phyloP scores from a whole-genome alignment of 176 grass and related monocot genomes.

The Oryza glaberrima region DNA sequence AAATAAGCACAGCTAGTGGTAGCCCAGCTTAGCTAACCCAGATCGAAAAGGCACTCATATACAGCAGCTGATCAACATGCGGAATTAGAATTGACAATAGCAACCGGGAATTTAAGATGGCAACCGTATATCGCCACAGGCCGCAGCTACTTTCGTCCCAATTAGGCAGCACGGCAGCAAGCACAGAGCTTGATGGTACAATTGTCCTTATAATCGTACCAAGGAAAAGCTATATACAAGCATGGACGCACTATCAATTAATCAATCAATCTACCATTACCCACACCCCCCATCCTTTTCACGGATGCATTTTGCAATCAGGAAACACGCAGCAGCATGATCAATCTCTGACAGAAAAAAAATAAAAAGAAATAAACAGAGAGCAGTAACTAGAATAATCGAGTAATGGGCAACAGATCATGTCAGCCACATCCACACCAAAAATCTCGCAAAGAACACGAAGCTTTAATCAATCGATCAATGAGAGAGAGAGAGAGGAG shows the following conservation, averaged over 20 bases:
- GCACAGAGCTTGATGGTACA: background rate
- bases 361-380: background rate
- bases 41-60: conserved; percentile 21
- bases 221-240: background rate
- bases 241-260: background rate
- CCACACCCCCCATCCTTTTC: background rate
- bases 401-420: conserved; percentile 32
- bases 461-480: conserved; percentile 1
- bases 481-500: background rate
- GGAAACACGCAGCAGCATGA: background rate
- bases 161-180: background rate
- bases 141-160: conserved; percentile 19
- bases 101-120: conserved; percentile 27
- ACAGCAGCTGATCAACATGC: conserved; percentile 32
- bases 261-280: background rate
- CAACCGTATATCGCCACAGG: background rate
- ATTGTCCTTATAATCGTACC: background rate
- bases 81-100: conserved; percentile 23
- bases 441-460: background rate
- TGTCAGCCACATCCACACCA: background rate
- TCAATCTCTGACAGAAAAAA: background rate
- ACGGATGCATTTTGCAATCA: conserved; percentile 3
- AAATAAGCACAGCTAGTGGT: background rate
- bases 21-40: background rate
- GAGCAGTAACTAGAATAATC: background rate